A percentile compares a stretch with the other conserved stretches of the same genome.
phyloP scores from a whole-genome alignment of 768 basidiomycete genomes.

The Amanita jacksonii region DNA sequence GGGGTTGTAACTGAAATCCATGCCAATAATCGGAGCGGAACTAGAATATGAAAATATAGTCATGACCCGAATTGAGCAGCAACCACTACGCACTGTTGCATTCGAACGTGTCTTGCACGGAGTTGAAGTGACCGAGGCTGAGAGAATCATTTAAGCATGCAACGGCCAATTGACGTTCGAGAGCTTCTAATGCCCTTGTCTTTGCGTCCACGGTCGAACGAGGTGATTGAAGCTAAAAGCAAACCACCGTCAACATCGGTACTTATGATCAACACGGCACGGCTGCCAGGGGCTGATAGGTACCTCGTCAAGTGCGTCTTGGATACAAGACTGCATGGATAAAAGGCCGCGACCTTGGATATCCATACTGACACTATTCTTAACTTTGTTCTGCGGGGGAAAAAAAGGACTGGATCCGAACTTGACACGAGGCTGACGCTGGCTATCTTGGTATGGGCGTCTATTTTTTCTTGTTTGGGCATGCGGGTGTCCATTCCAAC shows the following conservation, averaged over 20 bases:
- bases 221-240: slow-evolving; percentile 50
- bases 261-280: neutral
- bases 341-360: slow-evolving; percentile 20
- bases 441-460: slow-evolving; percentile 12
- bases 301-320: slow-evolving; percentile 64
- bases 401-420: slow-evolving; percentile 1
- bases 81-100: slow-evolving; percentile 55
- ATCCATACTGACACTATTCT: slow-evolving; percentile 11
- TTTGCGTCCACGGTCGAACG: slow-evolving; percentile 44
- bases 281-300: neutral
- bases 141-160: slow-evolving; percentile 36
- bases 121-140: slow-evolving; percentile 44
- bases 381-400: neutral
- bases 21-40: slow-evolving; percentile 53
- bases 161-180: slow-evolving; percentile 47
- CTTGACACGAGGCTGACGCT: neutral
- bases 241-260: slow-evolving; percentile 4
- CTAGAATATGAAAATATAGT: slow-evolving; percentile 23
- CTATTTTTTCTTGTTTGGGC: slow-evolving; percentile 17
- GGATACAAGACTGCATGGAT: slow-evolving; percentile 36
- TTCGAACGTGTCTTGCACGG: slow-evolving; percentile 72
- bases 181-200: slow-evolving; percentile 39
- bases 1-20: slow-evolving; percentile 49
- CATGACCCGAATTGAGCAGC: slow-evolving; percentile 3
- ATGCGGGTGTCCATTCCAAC: slow-evolving; percentile 1